Conservation (phyloP, 805 yeast species). For the Myxozyma neglecta region DNA sequence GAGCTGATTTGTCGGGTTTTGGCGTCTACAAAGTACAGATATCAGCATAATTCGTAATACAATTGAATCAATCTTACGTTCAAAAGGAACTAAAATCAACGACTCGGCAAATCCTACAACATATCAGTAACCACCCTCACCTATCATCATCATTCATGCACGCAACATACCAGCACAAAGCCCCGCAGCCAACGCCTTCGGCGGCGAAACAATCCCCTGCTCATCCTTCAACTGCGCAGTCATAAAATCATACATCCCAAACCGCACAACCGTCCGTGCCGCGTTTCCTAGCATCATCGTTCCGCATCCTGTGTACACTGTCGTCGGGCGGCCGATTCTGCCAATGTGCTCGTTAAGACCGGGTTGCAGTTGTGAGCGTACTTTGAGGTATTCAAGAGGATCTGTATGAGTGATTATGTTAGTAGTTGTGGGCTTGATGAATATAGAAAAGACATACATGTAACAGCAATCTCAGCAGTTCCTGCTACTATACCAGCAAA, state of each 20-base stretch:
- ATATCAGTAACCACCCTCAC: background rate
- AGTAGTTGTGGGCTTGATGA: background rate
- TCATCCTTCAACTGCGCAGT: slow-evolving; percentile 61
- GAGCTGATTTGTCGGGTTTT: slow-evolving; percentile 25
- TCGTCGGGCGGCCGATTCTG: slow-evolving; percentile 20
- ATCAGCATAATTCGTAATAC: background rate
- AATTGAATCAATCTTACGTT: slow-evolving; percentile 42
- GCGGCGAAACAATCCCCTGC: slow-evolving; percentile 63
- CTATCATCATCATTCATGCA: background rate
- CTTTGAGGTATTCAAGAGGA: slow-evolving; percentile 45
- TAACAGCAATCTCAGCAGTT: slow-evolving; percentile 41
- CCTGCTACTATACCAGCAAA: slow-evolving; percentile 44
- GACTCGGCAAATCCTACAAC: slow-evolving; percentile 70
- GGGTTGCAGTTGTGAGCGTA: slow-evolving; percentile 41
- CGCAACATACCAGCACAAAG: slow-evolving; percentile 50
- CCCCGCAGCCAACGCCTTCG: slow-evolving; percentile 81
- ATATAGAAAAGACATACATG: slow-evolving; percentile 37
- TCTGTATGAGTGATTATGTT: slow-evolving; percentile 38
- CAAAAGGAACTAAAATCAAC: slow-evolving; percentile 84
- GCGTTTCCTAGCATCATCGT: slow-evolving; percentile 75
- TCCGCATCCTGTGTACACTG: slow-evolving; percentile 59
- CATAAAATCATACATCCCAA: slow-evolving; percentile 71
- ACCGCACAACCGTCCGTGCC: slow-evolving; percentile 69
- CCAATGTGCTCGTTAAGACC: slow-evolving; percentile 31
- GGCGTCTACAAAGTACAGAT: slow-evolving; percentile 5